Evolutionary conservation across 345 rosid species (phyloP).

Genomic region (Moricandia arvensis): DNA sequence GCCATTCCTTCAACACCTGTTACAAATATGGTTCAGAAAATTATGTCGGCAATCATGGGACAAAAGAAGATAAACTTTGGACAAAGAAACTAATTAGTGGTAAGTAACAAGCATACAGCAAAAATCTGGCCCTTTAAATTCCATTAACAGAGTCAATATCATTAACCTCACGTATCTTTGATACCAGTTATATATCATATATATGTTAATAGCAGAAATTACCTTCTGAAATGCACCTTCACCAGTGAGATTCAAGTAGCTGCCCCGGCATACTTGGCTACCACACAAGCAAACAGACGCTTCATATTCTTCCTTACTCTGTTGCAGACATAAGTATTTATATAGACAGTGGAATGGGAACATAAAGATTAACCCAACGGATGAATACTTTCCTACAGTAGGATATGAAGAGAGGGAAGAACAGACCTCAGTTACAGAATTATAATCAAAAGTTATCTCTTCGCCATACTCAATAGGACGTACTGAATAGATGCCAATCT

Average conservation of each 20-base stretch:
- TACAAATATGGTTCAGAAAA: conserved; percentile 10
- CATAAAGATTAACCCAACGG: conserved; percentile 22
- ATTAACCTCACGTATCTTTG: conserved; percentile 7
- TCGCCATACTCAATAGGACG: conserved; percentile 83
- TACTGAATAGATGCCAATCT: conserved; percentile 89
- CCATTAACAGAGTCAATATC: conserved; percentile 7
- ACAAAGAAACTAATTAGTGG: conserved; percentile 17
- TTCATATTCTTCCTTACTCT: conserved; percentile 99
- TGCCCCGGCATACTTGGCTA: conserved; percentile 98
- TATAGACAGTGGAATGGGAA: conserved; percentile 10
- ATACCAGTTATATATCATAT: conserved; percentile 18
- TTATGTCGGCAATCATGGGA: background rate
- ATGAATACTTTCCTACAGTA: conserved; percentile 8
- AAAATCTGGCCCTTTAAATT: background rate
- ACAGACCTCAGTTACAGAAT: conserved; percentile 95
- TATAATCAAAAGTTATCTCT: conserved; percentile 97
- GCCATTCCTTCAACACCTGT: conserved; percentile 90
- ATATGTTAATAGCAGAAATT: conserved; percentile 11
- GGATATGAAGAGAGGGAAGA: conserved; percentile 2
- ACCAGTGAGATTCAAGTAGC: conserved; percentile 98
- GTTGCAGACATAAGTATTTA: conserved; percentile 36
- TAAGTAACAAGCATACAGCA: conserved; percentile 10
- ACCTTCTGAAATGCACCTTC: conserved; percentile 99
- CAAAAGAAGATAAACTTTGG: background rate
- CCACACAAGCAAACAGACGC: conserved; percentile 99